phyloP scores from a whole-genome alignment of 371 early-diverging fungal genomes.

The Mycotypha africana region DNA sequence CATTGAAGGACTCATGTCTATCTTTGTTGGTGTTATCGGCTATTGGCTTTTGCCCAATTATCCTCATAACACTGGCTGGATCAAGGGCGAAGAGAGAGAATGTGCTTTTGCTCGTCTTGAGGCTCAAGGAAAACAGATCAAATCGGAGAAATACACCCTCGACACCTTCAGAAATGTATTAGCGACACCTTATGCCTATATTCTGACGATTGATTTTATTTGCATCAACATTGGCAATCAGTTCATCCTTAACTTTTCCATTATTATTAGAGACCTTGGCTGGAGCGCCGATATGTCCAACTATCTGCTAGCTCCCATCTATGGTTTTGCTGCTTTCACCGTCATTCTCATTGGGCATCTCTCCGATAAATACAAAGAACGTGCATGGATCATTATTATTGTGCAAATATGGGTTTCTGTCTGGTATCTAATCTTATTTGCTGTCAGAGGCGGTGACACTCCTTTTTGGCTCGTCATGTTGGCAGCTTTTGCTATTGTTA shows the following conservation, averaged over 20 bases:
- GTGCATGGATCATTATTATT: conserved; percentile 34
- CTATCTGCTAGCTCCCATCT: conserved; percentile 40
- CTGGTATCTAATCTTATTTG: conserved; percentile 22
- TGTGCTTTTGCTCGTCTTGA: conserved; percentile 45
- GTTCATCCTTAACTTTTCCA: conserved; percentile 33
- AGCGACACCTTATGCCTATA: conserved; percentile 31
- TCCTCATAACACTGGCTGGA: conserved; percentile 45
- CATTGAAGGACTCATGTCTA: conserved; percentile 50
- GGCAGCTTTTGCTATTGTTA: conserved; percentile 27
- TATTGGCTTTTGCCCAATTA: conserved; percentile 53
- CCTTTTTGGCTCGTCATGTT: conserved; percentile 45
- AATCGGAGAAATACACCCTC: conserved; percentile 15
- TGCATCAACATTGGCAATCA: conserved; percentile 44
- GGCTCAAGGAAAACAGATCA: conserved; percentile 24
- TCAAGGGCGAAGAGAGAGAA: conserved; percentile 44
- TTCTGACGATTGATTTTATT: conserved; percentile 29
- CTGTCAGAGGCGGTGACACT: conserved; percentile 37
- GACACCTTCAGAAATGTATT: conserved; percentile 30
- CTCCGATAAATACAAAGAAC: conserved; percentile 26
- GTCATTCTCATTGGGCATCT: conserved; percentile 34
- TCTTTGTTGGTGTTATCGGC: conserved; percentile 33
- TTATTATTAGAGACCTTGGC: conserved; percentile 32
- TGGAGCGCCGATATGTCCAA: conserved; percentile 29
- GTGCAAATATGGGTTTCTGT: no score
- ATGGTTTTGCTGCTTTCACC: conserved; percentile 32